Base-by-base conservation (phyloP, 1,284 basidiomycete genomes). In the Irpex sp. region DNA sequence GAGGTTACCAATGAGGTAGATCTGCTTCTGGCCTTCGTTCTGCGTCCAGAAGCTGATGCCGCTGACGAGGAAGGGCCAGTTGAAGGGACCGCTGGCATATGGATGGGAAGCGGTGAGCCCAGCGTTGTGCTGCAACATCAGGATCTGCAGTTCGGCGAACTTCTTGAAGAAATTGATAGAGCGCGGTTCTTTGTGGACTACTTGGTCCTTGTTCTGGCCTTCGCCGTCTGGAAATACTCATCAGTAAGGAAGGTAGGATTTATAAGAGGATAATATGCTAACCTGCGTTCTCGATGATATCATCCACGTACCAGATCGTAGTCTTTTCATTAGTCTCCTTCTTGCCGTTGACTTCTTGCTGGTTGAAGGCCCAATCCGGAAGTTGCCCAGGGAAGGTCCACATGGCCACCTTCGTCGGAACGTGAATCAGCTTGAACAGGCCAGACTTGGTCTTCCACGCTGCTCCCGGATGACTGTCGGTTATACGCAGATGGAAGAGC, bases 1-100 rank as follows among this genome's bases (percentile, higher is more conserved):
- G 49, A 96, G 75, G 74, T 99, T 99, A 37, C 97, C 97, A 67
- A 96, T 90, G 68, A 99, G 82, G 77, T 98, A 98, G 60, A 99
- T 94, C 76, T 99, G 97, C 75, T 93, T 88, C 70, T 92, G 87
- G 16, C 81, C 80, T 12, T 90, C 86, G 65, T 82, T 88, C 68
- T 93, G 82, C 1, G 96, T 98, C 97, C 97, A 99, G 83, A 99
- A 99, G 69, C 92, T 95, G 75, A 99, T 98, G 57, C 97, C 97
- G 64, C 82, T 91, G 37, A 98, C 77, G 56, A 96, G 82, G 85
- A 99, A 98, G 1, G 97, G 97, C 97, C 97, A 99, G 72, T 97
- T 96, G 76, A 98, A 90, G 1, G 97, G 96, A 12, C 83, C 83
- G 62, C 91, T 93, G 1, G 96, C 95, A 72, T 99, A 99, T 47